Conservation (phyloP, 768 basidiomycete genomes). For the Hysterangium stoloniferum region DNA sequence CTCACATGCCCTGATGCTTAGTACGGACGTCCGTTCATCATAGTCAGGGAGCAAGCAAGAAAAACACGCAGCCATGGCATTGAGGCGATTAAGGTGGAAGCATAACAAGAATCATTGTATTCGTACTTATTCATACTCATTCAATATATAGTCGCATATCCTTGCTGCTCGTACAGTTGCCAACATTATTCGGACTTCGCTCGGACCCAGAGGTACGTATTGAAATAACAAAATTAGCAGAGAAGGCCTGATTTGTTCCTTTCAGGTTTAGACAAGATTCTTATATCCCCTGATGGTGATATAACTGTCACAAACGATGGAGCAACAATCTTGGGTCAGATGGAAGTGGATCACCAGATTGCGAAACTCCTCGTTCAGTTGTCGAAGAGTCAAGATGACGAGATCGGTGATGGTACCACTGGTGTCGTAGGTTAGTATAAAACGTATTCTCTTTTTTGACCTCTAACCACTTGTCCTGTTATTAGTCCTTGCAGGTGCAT, state of each 20-base stretch:
- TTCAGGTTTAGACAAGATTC: constrained; percentile 87
- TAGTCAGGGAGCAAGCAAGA: constrained; percentile 86
- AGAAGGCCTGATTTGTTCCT: background rate
- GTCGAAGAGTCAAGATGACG: constrained; percentile 97
- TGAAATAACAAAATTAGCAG: background rate
- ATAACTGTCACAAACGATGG: constrained; percentile 99
- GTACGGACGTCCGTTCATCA: constrained; percentile 97
- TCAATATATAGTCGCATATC: constrained; percentile 68
- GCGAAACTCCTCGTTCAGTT: constrained; percentile 95
- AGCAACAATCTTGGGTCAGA: constrained; percentile 94
- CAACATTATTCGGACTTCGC: constrained; percentile 89
- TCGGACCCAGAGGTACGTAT: constrained; percentile 81
- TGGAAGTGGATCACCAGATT: constrained; percentile 99
- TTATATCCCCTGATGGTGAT: constrained; percentile 94
- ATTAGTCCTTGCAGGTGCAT: constrained; percentile 91
- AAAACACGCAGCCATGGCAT: constrained; percentile 89
- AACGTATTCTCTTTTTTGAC: constrained; percentile 1
- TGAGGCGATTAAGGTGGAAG: constrained; percentile 91
- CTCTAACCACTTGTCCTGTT: background rate
- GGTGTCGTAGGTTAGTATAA: constrained; percentile 87
- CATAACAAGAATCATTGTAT: constrained; percentile 7
- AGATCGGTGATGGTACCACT: constrained; percentile 98
- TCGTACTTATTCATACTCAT: constrained; percentile 14
- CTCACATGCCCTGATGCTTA: constrained; percentile 24
- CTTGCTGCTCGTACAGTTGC: constrained; percentile 90